These are phyloP conservation scores for Hemisphaericaspora subhashii DNA, from an alignment of 1,139 yeast species.

Conservation along the genomic window DNA sequence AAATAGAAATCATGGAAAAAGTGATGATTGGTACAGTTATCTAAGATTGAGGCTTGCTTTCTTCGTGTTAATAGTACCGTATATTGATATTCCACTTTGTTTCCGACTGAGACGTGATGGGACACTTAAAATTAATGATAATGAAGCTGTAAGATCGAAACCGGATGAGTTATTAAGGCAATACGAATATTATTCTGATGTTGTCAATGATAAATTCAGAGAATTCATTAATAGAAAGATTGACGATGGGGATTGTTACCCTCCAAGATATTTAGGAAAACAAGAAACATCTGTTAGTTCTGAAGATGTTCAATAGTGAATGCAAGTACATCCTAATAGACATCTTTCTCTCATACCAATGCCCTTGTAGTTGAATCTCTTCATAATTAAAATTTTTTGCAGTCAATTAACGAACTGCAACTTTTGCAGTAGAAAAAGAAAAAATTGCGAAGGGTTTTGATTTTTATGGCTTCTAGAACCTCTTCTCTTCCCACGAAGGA, in stretches of 20 bases:
- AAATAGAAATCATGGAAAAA: conserved; percentile 23
- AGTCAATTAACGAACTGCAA: too few relatives aligned
- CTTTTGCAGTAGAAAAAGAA: too few relatives aligned
- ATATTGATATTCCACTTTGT: conserved; percentile 25
- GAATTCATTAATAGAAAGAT: conserved; percentile 22
- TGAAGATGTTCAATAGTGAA: not conserved
- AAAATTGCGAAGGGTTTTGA: too few relatives aligned
- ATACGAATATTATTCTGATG: conserved; percentile 14
- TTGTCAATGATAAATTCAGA: conserved; percentile 22
- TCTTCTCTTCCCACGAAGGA: too few relatives aligned
- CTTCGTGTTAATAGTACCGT: conserved; percentile 29
- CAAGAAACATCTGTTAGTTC: not conserved
- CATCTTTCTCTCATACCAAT: too few relatives aligned
- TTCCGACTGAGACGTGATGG: conserved; percentile 5
- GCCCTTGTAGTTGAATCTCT: too few relatives aligned
- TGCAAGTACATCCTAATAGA: too few relatives aligned
- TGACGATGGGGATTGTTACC: conserved; percentile 7
- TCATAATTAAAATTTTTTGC: too few relatives aligned
- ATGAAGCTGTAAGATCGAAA: conserved; percentile 3
- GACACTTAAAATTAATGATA: conserved; percentile 8
- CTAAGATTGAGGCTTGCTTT: conserved; percentile 20
- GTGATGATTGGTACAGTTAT: conserved; percentile 10
- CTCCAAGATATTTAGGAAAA: conserved; percentile 10
- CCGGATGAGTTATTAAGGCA: conserved; percentile 7
- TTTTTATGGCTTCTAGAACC: too few relatives aligned